phyloP scores from a whole-genome alignment of 2,329 filamentous ascomycete genomes.

The Fusarium sp. region DNA sequence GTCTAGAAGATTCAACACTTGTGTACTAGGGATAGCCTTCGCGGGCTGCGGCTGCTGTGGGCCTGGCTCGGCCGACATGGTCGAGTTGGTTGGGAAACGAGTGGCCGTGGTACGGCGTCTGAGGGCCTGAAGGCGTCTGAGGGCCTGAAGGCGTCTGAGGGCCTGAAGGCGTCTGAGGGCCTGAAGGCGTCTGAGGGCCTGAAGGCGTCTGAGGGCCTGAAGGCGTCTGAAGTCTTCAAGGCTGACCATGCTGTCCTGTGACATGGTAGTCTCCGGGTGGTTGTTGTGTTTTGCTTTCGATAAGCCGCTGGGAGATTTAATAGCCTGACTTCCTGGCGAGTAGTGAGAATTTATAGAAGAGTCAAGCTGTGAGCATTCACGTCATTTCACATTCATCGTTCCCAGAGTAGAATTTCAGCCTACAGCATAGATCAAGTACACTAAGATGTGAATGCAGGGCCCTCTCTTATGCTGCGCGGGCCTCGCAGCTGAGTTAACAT shows the following conservation, averaged over 20 bases:
- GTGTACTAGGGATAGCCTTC: rapidly evolving
- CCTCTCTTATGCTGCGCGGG: rapidly evolving
- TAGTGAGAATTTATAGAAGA: too few relatives aligned
- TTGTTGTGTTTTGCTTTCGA: neutral
- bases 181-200: neutral
- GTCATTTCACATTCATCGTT: neutral
- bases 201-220: neutral
- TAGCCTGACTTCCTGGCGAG: too few relatives aligned
- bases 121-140: neutral
- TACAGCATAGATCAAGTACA: neutral
- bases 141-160: neutral
- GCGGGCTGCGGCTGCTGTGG: neutral
- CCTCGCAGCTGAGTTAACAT: neutral
- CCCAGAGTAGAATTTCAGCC: neutral
- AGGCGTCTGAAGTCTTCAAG: neutral
- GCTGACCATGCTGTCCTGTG: neutral
- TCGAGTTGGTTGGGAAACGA: neutral
- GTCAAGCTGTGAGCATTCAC: neutral
- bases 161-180: neutral
- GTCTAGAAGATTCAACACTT: neutral
- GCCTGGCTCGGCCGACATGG: neutral
- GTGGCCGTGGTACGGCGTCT: neutral
- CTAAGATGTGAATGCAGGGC: neutral
- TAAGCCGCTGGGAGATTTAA: neutral
- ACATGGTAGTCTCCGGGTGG: neutral